phyloP scores from a whole-genome alignment of 176 grass and related monocot genomes.

The Musa acuminata region DNA sequence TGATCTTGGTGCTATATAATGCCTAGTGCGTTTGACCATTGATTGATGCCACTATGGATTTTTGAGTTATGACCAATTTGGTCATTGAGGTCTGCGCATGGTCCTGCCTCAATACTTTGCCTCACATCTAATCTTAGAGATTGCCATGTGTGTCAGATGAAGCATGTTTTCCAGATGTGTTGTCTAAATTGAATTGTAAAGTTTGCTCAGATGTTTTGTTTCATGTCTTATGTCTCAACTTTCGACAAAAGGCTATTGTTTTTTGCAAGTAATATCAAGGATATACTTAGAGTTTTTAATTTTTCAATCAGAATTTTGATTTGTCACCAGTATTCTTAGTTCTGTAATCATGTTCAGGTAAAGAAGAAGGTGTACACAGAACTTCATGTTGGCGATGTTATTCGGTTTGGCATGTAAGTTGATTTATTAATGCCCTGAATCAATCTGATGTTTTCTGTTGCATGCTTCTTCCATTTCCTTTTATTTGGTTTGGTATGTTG shows the following conservation, averaged over 20 bases:
- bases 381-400: conserved; percentile 88
- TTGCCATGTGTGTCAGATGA: background rate
- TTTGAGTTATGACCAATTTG: background rate
- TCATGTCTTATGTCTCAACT: no score
- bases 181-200: background rate
- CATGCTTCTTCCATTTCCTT: background rate
- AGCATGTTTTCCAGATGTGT: no score
- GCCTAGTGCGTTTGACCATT: background rate
- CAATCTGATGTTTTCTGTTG: background rate
- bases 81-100: background rate
- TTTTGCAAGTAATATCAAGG: no score
- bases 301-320: background rate
- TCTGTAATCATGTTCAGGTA: conserved; percentile 32
- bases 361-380: conserved; percentile 70
- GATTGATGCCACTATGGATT: background rate
- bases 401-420: conserved; percentile 93
- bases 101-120: background rate
- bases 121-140: background rate
- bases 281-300: background rate
- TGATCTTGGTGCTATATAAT: no score
- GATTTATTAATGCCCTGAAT: conserved; percentile 19
- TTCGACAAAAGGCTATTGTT: no score
- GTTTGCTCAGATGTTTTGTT: background rate
- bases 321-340: conserved; percentile 8
- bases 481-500: background rate